phyloP scores from a whole-genome alignment of 176 grass and related monocot genomes.

The Avena eriantha region DNA sequence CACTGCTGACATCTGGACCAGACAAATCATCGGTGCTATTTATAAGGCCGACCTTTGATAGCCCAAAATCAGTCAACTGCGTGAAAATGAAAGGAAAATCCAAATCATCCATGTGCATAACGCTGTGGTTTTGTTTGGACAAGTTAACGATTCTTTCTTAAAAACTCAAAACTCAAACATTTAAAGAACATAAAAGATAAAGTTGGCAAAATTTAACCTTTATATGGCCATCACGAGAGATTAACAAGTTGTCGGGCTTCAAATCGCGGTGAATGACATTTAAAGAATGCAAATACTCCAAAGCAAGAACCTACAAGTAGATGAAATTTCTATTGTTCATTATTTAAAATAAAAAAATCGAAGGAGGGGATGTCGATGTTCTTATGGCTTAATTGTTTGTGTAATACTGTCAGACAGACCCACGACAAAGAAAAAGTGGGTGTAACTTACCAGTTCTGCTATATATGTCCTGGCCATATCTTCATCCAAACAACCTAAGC shows the following conservation, averaged over 20 bases:
- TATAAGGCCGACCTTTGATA: conserved; percentile 96
- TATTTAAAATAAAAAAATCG: neutral
- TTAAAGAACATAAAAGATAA: conserved; percentile 9
- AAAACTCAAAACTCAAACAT: conserved; percentile 9
- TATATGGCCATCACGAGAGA: conserved; percentile 84
- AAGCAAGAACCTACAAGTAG: conserved; percentile 71
- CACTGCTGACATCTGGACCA: conserved; percentile 84
- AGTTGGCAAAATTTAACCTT: conserved; percentile 56
- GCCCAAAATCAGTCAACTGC: conserved; percentile 95
- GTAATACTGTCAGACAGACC: neutral
- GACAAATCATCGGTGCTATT: conserved; percentile 99
- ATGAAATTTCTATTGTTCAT: neutral
- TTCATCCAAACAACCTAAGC: conserved; percentile 87
- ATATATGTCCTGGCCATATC: conserved; percentile 94
- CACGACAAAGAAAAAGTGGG: neutral
- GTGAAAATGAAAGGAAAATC: neutral
- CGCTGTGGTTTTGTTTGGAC: neutral
- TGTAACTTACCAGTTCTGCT: conserved; percentile 77
- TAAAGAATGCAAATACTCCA: conserved; percentile 93
- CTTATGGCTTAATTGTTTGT: conserved; percentile 17
- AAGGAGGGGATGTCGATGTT: neutral
- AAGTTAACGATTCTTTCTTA: neutral
- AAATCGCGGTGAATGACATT: conserved; percentile 97
- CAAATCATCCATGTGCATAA: conserved; percentile 21
- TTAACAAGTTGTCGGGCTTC: conserved; percentile 91